Conservation (phyloP, 2,329 filamentous ascomycete species). For the Epichloe festucae region DNA sequence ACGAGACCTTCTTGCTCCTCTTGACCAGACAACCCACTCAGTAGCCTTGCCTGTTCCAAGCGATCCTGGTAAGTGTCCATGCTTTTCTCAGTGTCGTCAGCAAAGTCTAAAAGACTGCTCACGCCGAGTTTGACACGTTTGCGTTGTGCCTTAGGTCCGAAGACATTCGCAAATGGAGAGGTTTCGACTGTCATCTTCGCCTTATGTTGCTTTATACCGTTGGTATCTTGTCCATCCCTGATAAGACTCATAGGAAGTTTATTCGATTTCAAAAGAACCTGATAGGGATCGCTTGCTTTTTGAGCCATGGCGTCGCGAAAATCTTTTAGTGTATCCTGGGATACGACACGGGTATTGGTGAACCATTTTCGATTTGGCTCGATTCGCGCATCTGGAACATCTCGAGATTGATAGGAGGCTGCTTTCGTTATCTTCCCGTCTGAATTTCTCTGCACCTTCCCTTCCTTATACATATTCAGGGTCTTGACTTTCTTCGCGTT, state of each 20-base stretch:
- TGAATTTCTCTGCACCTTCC: conserved; percentile 69
- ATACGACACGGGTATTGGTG: conserved; percentile 80
- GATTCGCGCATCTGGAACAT: conserved; percentile 70
- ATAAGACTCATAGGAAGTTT: conserved; percentile 96
- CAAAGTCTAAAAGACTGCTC: conserved; percentile 69
- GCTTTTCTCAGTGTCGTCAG: conserved; percentile 64
- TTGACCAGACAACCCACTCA: conserved; percentile 56
- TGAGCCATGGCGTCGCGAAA: conserved; percentile 91
- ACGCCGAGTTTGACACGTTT: conserved; percentile 87
- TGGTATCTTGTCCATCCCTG: conserved; percentile 59
- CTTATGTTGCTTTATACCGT: conserved; percentile 81
- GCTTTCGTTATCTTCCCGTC: conserved; percentile 74
- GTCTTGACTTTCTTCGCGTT: conserved; percentile 78
- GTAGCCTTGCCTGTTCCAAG: conserved; percentile 61
- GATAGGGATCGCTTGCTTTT: conserved; percentile 80
- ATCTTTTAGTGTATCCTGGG: conserved; percentile 71
- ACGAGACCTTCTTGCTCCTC: conserved; percentile 36
- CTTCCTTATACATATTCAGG: conserved; percentile 83
- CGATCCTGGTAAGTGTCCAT: conserved; percentile 72
- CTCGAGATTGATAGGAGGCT: conserved; percentile 71
- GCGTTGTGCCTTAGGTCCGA: conserved; percentile 84
- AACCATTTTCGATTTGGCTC: conserved; percentile 99
- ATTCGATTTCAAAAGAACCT: conserved; percentile 90
- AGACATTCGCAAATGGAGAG: conserved; percentile 74
- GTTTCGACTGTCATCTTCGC: conserved; percentile 90